These are phyloP conservation scores for Haplosporangium sp. DNA, from an alignment of 371 early-diverging fungal genomes.

Conservation along the genomic window DNA sequence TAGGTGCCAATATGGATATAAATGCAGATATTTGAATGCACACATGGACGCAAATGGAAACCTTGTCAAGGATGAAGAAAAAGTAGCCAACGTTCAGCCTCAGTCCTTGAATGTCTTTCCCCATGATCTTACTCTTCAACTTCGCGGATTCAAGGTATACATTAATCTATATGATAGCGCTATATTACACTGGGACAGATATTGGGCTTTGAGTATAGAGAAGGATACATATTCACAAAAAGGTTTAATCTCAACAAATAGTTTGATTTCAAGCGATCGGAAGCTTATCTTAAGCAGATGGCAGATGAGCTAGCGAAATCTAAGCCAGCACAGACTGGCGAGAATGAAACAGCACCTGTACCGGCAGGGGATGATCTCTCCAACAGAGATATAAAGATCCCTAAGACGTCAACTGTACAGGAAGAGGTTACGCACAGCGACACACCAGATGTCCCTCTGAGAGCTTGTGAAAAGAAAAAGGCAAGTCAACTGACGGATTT, in stretches of 20 bases:
- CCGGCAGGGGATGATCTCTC: slow-evolving; percentile 6
- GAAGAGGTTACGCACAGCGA: slow-evolving; percentile 38
- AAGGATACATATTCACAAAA: background rate
- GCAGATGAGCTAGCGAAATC: slow-evolving; percentile 57
- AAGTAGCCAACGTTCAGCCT: slow-evolving; percentile 57
- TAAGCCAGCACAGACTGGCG: slow-evolving; percentile 35
- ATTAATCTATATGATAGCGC: background rate
- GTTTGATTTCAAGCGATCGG: slow-evolving; percentile 63
- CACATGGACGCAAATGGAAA: slow-evolving; percentile 73
- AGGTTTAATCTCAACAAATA: slow-evolving; percentile 12
- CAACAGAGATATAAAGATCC: slow-evolving; percentile 26
- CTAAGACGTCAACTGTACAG: slow-evolving; percentile 8
- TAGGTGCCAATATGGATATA: slow-evolving; percentile 75
- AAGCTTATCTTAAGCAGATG: slow-evolving; percentile 58
- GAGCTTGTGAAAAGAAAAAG: slow-evolving; percentile 54
- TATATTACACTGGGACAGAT: too few relatives aligned
- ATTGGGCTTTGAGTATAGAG: too few relatives aligned
- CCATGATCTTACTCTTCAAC: slow-evolving; percentile 46
- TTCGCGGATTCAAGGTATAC: slow-evolving; percentile 52
- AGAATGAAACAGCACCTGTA: slow-evolving; percentile 14
- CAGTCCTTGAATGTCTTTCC: slow-evolving; percentile 39
- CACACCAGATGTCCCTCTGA: slow-evolving; percentile 51
- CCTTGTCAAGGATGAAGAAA: slow-evolving; percentile 64
- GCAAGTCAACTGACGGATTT: slow-evolving; percentile 2
- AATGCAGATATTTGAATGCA: slow-evolving; percentile 81